phyloP scores from a whole-genome alignment of 1,284 basidiomycete genomes.

The Tylopilus orsonianus region DNA sequence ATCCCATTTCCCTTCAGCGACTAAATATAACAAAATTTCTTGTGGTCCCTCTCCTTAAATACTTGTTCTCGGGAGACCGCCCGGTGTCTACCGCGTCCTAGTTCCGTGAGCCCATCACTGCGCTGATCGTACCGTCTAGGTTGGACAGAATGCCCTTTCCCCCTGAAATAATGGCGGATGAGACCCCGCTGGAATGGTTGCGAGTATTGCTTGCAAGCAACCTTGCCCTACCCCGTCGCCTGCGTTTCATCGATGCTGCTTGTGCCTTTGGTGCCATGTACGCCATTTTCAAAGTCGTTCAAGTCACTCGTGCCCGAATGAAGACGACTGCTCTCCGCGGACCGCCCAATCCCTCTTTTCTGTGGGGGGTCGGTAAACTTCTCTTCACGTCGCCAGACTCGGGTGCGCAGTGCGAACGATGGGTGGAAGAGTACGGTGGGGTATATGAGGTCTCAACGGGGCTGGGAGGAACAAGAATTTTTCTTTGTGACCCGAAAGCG shows the following conservation, averaged over 20 bases:
- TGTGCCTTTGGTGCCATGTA: conserved; percentile 15
- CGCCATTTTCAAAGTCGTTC: conserved; percentile 13
- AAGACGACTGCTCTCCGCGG: conserved; percentile 35
- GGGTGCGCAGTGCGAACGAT: conserved; percentile 30
- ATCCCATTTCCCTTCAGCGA: too few relatives aligned
- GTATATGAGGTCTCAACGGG: conserved; percentile 43
- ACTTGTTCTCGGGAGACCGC: too few relatives aligned
- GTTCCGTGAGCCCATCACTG: neutral
- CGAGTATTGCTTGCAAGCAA: neutral
- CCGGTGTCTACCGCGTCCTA: too few relatives aligned
- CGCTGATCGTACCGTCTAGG: neutral
- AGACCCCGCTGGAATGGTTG: conserved; percentile 3
- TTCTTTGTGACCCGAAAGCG: conserved; percentile 56
- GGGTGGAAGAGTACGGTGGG: conserved; percentile 47
- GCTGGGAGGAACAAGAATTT: conserved; percentile 41
- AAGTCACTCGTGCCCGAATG: conserved; percentile 6
- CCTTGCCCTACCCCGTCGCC: neutral
- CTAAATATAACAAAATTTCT: too few relatives aligned
- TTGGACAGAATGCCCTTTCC: neutral
- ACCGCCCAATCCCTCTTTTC: conserved; percentile 29
- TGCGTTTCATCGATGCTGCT: conserved; percentile 1
- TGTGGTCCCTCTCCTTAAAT: too few relatives aligned
- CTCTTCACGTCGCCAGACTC: conserved; percentile 18
- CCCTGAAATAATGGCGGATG: neutral
- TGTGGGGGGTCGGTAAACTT: conserved; percentile 27